Conservation (phyloP, 2,329 filamentous ascomycete genomes). For the Pseudogymnoascus sp. region DNA sequence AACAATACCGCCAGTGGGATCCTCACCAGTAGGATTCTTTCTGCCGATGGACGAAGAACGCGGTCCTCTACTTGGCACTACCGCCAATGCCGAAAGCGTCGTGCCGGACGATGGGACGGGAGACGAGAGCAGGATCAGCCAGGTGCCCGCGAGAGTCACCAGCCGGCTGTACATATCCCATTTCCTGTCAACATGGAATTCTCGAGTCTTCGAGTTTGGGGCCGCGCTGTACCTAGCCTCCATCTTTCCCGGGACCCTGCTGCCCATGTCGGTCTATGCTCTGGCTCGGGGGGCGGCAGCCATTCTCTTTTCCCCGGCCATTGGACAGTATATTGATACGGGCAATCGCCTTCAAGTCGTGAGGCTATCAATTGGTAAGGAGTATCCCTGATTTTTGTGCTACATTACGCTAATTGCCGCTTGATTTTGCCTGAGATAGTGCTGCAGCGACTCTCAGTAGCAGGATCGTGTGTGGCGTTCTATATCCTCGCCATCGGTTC, state of each 20-base stretch:
- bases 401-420: constrained; percentile 1
- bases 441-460: constrained; percentile 34
- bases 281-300: constrained; percentile 49
- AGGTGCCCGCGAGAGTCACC: background rate
- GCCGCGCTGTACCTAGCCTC: constrained; percentile 49
- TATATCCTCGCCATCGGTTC: constrained; percentile 25
- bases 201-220: constrained; percentile 54
- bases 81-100: background rate
- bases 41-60: background rate
- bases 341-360: constrained; percentile 42
- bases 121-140: background rate
- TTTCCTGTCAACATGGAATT: constrained; percentile 55
- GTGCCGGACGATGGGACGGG: background rate
- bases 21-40: background rate
- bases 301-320: constrained; percentile 46
- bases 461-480: constrained; percentile 39
- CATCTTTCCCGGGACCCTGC: constrained; percentile 49
- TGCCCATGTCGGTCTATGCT: constrained; percentile 62
- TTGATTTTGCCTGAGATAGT: constrained; percentile 18
- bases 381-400: background rate
- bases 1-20: background rate
- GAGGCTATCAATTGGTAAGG: constrained; percentile 23
- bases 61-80: background rate
- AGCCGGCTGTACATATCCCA: constrained; percentile 47
- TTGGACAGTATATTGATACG: constrained; percentile 52